Base-by-base conservation (phyloP, 1,139 yeast species). In the Geotrichum bryndzae region DNA sequence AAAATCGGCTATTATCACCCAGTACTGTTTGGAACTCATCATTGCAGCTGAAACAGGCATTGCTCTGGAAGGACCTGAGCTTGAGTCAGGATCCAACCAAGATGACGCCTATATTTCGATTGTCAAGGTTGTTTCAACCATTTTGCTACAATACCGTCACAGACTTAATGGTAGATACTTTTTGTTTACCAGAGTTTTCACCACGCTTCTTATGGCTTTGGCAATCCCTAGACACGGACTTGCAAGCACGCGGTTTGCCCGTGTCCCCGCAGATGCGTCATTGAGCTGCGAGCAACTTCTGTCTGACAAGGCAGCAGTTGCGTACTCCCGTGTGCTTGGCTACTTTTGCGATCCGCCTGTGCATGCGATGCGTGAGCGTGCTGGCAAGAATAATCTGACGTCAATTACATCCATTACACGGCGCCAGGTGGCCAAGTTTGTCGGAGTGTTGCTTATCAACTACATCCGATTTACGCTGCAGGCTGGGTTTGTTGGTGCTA, bases 131-230 rank as follows among this genome's bases (percentile, higher is more conserved):
- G 23, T 61, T 35, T 63, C 74, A 0, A 68, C 72, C 41, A 74
- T 88, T 1, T 73, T 91, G 13, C 76, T 89, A 31, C 82, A 82
- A 70, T 95, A 90, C 67, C 81, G 97, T 60, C 83, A 78, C 70
- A 83, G 92, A 68, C 75, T 90, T 41, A 78, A 86, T 0, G 84
- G 87, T 41, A 84, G 97, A 70, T 85, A 88, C 68, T 96, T 90
- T 70, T 69, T 90, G 53, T 67, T 90, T 1, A 76, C 83, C 22
- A 71, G 78, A 3, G 73, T 81, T 0, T 78, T 87, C 60, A 76
- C 80, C 15, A 72, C 81, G 0, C 74, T 86, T 56, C 72, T 90
- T 2, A 23, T 56, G n/a, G 59, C 57, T n/a, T 54, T 60, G 33
- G 59, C 62, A 1, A 53, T n/a, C 13, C 62, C 62, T 1, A 35